Base-by-base conservation (phyloP, 148 eudicot species). In the Tetragonia tetragonoides region DNA sequence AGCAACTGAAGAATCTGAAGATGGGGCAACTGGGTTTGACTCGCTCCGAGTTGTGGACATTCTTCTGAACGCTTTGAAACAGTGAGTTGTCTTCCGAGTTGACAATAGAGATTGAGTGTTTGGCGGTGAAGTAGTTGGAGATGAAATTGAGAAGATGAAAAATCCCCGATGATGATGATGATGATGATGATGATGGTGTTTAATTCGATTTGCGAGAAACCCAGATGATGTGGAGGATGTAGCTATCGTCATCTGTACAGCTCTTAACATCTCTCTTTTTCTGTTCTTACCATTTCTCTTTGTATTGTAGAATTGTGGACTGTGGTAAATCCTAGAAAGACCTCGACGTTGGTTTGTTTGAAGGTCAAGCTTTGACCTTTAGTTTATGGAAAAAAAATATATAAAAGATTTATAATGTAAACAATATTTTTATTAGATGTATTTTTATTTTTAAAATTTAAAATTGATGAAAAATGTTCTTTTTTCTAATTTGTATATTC, bases 211-310 rank as follows among this genome's bases (percentile, higher is more conserved):
- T 23, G 88, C 79, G 66, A 87, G 71, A 16, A 85, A 75, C 71
- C 80, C 79, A 76, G 87, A 75, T 41, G 79, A 80, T 18, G 79
- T 62, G 16, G 83, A 85, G 34, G 90, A 90, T 0, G 92, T 83
- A 75, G 79, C 87, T 61, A 90, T 67, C 83, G 89, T 74, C 82
- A 88, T 83, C 37, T 94, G 93, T 59, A 90, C 49, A 68, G 88
- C 77, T 84, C 78, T 94, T 4, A 88, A 83, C 98, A 91, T 93
- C 28, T 70, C 70, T 76, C 18, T 69, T n/a, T 46, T 23, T 51
- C 75, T 67, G 57, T 74, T 28, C n/a, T 18, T 69, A n/a, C n/a
- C n/a, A n/a, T n/a, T n/a, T n/a, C n/a, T n/a, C n/a, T n/a, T n/a
- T n/a, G n/a, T n/a, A n/a, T n/a, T n/a, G n/a, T n/a, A n/a, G n/a